Percentiles rank a stretch among this genome's conserved stretches.
These are phyloP conservation scores for Penicillium diatomitis DNA, from an alignment of 495 filamentous ascomycete species.

Conservation along the genomic window DNA sequence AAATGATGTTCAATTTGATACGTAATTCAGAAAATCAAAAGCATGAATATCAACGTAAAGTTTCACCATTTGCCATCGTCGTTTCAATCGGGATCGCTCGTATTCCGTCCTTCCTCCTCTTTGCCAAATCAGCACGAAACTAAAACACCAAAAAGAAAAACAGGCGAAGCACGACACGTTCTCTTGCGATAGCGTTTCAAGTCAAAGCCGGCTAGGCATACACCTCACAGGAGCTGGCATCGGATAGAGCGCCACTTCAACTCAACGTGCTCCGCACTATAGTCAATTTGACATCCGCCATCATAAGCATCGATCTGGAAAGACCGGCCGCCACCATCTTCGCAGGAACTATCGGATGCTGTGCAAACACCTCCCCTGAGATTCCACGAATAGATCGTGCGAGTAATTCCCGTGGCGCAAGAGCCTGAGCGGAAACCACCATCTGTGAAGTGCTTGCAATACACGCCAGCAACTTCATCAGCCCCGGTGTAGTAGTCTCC, in stretches of 20 bases:
- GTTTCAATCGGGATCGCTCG: no score
- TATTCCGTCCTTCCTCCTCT: not conserved
- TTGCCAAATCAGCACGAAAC: not conserved
- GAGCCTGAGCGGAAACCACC: not conserved
- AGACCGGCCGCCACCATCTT: not conserved
- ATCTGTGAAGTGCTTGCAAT: not conserved
- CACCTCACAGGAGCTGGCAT: not conserved
- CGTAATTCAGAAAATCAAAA: no score
- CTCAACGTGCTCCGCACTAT: not conserved
- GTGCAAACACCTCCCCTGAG: not conserved
- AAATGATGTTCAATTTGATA: no score
- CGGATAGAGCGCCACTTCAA: not conserved
- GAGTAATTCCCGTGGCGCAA: not conserved
- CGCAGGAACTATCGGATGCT: not conserved
- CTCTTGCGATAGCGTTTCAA: no score
- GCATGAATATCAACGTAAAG: no score
- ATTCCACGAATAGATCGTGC: not conserved
- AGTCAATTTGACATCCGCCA: not conserved
- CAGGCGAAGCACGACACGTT: no score
- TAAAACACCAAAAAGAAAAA: no score
- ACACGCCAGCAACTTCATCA: not conserved
- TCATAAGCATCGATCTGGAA: not conserved
- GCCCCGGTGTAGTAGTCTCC: not conserved
- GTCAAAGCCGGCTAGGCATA: no score
- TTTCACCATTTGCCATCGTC: no score